These are phyloP conservation scores for Lentinula novae-zelandiae DNA, from an alignment of 1,284 basidiomycete species.

Conservation along the genomic window DNA sequence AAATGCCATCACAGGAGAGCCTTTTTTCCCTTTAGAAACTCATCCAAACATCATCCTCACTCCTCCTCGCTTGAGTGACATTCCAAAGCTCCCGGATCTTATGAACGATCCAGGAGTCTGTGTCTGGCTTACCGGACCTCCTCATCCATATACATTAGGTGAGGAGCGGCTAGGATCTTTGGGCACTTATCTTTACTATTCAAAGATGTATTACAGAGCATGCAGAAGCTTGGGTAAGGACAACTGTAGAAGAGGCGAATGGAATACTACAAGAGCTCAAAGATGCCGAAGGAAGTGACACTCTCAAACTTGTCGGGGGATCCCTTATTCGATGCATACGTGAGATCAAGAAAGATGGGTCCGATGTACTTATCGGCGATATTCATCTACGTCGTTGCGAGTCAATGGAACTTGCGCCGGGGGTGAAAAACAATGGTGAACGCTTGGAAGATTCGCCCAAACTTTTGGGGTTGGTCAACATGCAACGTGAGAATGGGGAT, in stretches of 20 bases:
- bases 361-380: constrained; percentile 44
- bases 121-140: constrained; percentile 40
- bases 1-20: constrained; percentile 43
- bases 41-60: constrained; percentile 58
- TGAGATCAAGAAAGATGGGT: constrained; percentile 45
- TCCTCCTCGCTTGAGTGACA: constrained; percentile 48
- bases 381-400: constrained; percentile 32
- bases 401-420: constrained; percentile 29
- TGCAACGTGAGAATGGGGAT: constrained; percentile 35
- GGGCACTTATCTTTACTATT: constrained; percentile 29
- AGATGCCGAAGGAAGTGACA: constrained; percentile 21
- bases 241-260: constrained; percentile 19
- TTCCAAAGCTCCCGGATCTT: constrained; percentile 27
- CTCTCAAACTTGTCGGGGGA: constrained; percentile 27
- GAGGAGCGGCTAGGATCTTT: constrained; percentile 20
- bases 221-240: constrained; percentile 25
- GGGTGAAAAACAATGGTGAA: constrained; percentile 24
- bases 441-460: constrained; percentile 24
- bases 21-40: constrained; percentile 44
- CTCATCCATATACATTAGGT: constrained; percentile 49
- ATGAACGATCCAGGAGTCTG: constrained; percentile 51
- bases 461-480: constrained; percentile 34
- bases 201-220: constrained; percentile 31
- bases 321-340: constrained; percentile 44
- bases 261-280: constrained; percentile 25